Base-by-base conservation (phyloP, 768 basidiomycete species). In the Lyophyllum semitale region DNA sequence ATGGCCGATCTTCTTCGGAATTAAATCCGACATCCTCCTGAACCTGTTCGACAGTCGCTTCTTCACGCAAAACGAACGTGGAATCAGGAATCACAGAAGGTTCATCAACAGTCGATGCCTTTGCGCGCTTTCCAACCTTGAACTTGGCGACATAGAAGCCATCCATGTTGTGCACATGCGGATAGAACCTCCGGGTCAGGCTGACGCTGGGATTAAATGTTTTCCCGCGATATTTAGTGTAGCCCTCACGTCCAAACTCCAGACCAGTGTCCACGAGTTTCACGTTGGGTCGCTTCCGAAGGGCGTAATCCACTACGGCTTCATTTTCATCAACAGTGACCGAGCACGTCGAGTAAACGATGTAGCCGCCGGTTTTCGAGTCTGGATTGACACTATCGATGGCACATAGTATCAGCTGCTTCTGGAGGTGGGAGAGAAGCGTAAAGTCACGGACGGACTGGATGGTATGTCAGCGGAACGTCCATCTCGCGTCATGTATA, bases 91-190 rank as follows among this genome's bases (percentile, higher is more conserved):
- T 72, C 26, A 64, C 61, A 22, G 62, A 60, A 33, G 64, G 65
- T 35, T 63, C 70, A 27, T 71, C 74, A 30, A 59, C 52, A 22
- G 63, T 67, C 51, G 64, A 66, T 32, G 54, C 65, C 74, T 90
- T 95, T 45, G 74, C 67, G 55, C 88, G 81, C 72, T 85, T 91
- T 68, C 85, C 89, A n/a, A 98, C 88, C 72, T 91, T 95, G 82
- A 99, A 93, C 72, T 98, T 98, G 55, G 96, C 96, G 52, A 98
- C 95, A 71, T 83, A 99, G 81, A 99, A 99, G 5, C 97, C 97
- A 69, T 99, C 97, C 95, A 98, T 97, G 73, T 99, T 99, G 75
- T 98, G 95, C 63, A 97, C 95, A 71, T 98, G 95, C 15, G 95
- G 92, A 68, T 95, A 96, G 71, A 94, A 96, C 57, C 97, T 78